Evolutionary conservation across 495 filamentous ascomycete species (phyloP).

Genomic region (Penicillium pulvis): DNA sequence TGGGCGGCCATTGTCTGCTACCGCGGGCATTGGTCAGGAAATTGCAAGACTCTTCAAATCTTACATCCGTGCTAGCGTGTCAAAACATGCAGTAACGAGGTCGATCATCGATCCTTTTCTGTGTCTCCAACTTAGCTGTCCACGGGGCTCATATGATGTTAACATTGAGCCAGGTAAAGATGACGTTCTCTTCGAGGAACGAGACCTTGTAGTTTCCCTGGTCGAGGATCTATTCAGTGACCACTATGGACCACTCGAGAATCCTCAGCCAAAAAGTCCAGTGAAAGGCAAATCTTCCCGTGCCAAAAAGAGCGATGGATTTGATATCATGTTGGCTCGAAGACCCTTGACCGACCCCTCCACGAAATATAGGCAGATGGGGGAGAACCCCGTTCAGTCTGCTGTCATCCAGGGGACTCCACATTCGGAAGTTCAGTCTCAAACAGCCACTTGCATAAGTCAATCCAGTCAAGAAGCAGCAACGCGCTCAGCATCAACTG

Average conservation of each 20-base stretch:
- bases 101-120: slow-evolving; percentile 67
- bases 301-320: slow-evolving; percentile 3
- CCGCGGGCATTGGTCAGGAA: slow-evolving; percentile 65
- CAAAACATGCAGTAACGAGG: slow-evolving; percentile 17
- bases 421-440: background rate
- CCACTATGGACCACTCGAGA: slow-evolving; percentile 53
- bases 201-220: slow-evolving; percentile 50
- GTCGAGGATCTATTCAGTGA: slow-evolving; percentile 57
- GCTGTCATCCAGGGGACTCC: background rate
- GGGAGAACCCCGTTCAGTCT: background rate
- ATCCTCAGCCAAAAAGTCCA: background rate
- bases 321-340: slow-evolving; percentile 31
- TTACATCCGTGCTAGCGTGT: slow-evolving; percentile 48
- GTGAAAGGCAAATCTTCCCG: slow-evolving; percentile 10
- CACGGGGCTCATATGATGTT: slow-evolving; percentile 72
- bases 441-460: background rate
- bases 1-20: slow-evolving; percentile 68
- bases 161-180: slow-evolving; percentile 93
- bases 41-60: slow-evolving; percentile 62
- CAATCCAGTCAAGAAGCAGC: background rate
- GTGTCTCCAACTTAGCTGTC: slow-evolving; percentile 71
- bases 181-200: slow-evolving; percentile 76
- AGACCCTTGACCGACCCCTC: slow-evolving; percentile 2
- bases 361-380: background rate
- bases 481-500: background rate